A percentile compares a stretch with the other conserved stretches of the same genome.
Evolutionary conservation across 805 yeast genomes (phyloP).

Genomic region (Saccharomycopsis amapae): DNA sequence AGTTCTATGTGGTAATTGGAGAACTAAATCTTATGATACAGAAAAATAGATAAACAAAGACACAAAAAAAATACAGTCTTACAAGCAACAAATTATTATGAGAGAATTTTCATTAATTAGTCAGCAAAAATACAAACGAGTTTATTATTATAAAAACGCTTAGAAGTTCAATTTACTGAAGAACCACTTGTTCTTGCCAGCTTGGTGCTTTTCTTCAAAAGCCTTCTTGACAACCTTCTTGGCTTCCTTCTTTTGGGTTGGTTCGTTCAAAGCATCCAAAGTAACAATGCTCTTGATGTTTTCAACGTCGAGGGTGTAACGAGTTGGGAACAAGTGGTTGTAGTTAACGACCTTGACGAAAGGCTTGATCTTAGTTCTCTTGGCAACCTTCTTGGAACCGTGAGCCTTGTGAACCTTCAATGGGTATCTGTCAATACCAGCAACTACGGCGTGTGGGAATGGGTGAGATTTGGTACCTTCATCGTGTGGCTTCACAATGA

Average conservation of each 20-base stretch:
- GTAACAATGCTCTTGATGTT: constrained; percentile 86
- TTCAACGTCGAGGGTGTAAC: constrained; percentile 97
- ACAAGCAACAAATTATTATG: too few species aligned
- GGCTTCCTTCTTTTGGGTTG: constrained; percentile 97
- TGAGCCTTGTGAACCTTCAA: constrained; percentile 90
- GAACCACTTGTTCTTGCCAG: constrained; percentile 99
- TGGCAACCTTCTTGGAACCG: constrained; percentile 94
- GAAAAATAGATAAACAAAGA: too few species aligned
- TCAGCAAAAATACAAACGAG: too few species aligned
- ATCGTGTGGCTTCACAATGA: constrained; percentile 95
- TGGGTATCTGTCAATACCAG: constrained; percentile 99
- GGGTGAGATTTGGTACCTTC: constrained; percentile 98
- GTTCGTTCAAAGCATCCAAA: constrained; percentile 92
- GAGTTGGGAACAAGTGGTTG: constrained; percentile 99
- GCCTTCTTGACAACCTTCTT: constrained; percentile 98
- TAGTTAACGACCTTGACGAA: constrained; percentile 98
- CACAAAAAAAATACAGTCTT: too few species aligned
- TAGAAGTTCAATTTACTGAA: constrained; percentile 95
- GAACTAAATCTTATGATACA: too few species aligned
- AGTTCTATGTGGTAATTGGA: too few species aligned
- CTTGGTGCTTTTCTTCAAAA: constrained; percentile 98
- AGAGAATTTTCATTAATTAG: too few species aligned
- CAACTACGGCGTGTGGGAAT: constrained; percentile 99
- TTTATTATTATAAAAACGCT: too few species aligned
- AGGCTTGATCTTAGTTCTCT: constrained; percentile 98